Evolutionary conservation across 2,329 filamentous ascomycete genomes (phyloP).

Genomic region (Apiospora hydei): DNA sequence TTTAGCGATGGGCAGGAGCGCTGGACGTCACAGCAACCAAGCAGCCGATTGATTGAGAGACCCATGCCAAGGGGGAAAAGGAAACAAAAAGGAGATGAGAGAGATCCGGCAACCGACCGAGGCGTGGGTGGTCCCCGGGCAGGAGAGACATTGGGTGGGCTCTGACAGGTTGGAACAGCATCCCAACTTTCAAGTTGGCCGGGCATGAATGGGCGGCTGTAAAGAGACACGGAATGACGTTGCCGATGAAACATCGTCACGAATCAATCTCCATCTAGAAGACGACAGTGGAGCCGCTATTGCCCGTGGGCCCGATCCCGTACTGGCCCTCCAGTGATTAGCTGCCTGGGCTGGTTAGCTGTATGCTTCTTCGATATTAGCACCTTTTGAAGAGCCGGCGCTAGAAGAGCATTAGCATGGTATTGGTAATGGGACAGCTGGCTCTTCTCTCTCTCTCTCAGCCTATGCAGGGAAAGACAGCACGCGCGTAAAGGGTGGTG

Average conservation of each 20-base stretch:
- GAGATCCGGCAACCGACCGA: constrained; percentile 11
- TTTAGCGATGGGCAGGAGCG: not conserved
- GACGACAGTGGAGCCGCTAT: constrained; percentile 18
- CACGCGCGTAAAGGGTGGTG: not conserved
- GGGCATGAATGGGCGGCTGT: constrained; percentile 1
- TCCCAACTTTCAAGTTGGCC: constrained; percentile 12
- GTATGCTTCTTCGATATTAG: not conserved
- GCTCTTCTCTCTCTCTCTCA: not conserved
- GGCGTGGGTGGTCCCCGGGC: not conserved
- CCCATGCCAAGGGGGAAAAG: not conserved
- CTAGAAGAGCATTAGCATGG: not conserved
- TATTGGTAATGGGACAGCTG: not conserved
- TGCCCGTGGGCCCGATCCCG: not conserved
- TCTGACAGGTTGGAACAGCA: not conserved
- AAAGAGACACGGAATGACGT: constrained; percentile 11
- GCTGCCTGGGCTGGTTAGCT: not conserved
- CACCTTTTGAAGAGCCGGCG: constrained; percentile 6
- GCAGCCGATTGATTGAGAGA: not conserved
- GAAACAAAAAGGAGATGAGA: not conserved
- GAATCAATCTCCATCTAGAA: constrained; percentile 10
- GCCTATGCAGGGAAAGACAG: not conserved
- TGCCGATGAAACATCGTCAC: constrained; percentile 15
- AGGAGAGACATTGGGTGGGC: not conserved
- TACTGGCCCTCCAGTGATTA: not conserved
- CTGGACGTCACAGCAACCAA: not conserved